Evolutionary conservation across 371 early-diverging fungal species (phyloP).

Genomic region (Syncephalastrum racemosum): DNA sequence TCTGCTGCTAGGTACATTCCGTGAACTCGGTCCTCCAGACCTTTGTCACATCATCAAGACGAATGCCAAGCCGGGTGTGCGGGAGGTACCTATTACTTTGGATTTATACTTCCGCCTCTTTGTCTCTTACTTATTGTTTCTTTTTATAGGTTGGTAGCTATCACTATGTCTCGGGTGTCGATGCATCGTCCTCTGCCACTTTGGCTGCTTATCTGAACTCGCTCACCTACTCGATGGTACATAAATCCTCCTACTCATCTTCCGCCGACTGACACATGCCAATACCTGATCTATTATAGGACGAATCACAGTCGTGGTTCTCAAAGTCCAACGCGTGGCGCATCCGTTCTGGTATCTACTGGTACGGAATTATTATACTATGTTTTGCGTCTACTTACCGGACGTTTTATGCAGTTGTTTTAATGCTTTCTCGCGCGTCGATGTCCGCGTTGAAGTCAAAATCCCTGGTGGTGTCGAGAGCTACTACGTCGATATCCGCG

Average conservation of each 20-base stretch:
- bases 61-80: constrained; percentile 76
- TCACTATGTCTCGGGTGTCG: constrained; percentile 90
- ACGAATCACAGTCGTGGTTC: constrained; percentile 72
- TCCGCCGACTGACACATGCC: background rate
- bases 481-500: constrained; percentile 81
- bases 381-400: background rate
- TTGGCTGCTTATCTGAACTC: constrained; percentile 95
- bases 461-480: constrained; percentile 97
- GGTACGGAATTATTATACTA: constrained; percentile 34
- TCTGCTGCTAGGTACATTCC: constrained; percentile 67
- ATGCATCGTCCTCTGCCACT: constrained; percentile 93
- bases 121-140: background rate
- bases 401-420: constrained; percentile 70
- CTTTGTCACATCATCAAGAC: constrained; percentile 91
- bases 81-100: constrained; percentile 60
- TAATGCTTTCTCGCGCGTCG: constrained; percentile 94
- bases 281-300: constrained; percentile 33
- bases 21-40: constrained; percentile 97
- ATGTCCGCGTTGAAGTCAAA: constrained; percentile 95
- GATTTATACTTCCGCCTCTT: background rate
- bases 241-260: too few relatives aligned
- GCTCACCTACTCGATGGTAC: constrained; percentile 88
- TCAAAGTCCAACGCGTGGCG: constrained; percentile 67
- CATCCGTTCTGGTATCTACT: constrained; percentile 71
- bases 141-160: constrained; percentile 57